These are phyloP conservation scores for Plantago lanceolata DNA, from an alignment of 305 asterid genomes.

Conservation along the genomic window DNA sequence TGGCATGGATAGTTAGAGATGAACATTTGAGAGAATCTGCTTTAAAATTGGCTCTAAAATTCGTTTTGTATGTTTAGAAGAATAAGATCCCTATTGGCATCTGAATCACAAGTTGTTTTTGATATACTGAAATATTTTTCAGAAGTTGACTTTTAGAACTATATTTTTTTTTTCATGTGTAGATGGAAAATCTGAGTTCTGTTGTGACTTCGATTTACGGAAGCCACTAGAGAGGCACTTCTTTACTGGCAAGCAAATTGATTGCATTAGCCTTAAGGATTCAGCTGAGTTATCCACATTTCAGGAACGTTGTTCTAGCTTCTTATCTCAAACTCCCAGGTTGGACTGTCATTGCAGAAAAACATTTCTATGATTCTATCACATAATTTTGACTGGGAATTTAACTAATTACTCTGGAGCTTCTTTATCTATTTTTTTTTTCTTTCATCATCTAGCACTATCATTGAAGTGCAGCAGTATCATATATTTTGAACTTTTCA, in stretches of 20 bases:
- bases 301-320: slow-evolving; percentile 59
- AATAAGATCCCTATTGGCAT: no score
- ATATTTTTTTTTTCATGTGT: slow-evolving; percentile 26
- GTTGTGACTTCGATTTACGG: slow-evolving; percentile 81
- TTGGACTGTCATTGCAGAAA: slow-evolving; percentile 18
- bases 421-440: no score
- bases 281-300: slow-evolving; percentile 59
- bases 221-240: slow-evolving; percentile 83
- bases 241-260: slow-evolving; percentile 52
- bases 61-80: no score
- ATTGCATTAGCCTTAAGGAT: slow-evolving; percentile 63
- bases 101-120: no score
- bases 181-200: slow-evolving; percentile 79
- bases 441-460: background rate
- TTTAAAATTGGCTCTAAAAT: background rate
- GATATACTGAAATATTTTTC: no score
- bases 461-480: background rate
- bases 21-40: background rate
- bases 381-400: no score
- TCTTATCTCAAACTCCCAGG: slow-evolving; percentile 68
- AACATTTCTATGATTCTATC: slow-evolving; percentile 1
- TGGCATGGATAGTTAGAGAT: slow-evolving; percentile 7
- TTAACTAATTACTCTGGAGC: no score
- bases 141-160: no score
- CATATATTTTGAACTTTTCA: background rate